phyloP scores from a whole-genome alignment of 768 basidiomycete species.

The Lactifluus subvellereus region DNA sequence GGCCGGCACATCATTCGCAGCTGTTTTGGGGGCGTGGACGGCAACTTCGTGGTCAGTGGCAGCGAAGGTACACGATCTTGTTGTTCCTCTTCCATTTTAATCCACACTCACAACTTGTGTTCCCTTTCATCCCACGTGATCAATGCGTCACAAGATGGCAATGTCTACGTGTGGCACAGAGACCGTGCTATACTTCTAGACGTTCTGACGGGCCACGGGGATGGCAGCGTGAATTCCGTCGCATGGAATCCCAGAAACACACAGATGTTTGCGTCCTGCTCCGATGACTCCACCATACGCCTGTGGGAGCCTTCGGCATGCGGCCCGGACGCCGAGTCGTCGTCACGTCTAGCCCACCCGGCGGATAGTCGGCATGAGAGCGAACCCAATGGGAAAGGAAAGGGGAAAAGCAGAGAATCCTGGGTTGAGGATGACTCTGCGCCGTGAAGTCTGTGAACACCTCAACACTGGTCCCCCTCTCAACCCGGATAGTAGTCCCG shows the following conservation, averaged over 20 bases:
- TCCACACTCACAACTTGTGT: neutral
- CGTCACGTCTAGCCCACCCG: constrained; percentile 6
- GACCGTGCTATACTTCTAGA: constrained; percentile 81
- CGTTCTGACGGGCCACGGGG: constrained; percentile 80
- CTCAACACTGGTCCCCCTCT: neutral
- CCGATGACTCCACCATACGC: constrained; percentile 86
- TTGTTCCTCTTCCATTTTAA: constrained; percentile 6
- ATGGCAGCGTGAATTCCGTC: constrained; percentile 89
- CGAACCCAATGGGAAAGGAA: constrained; percentile 48
- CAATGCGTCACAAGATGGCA: constrained; percentile 56
- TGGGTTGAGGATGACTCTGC: constrained; percentile 32
- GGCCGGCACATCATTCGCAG: constrained; percentile 81
- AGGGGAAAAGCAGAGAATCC: constrained; percentile 53
- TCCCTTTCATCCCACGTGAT: constrained; percentile 3
- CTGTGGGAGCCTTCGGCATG: constrained; percentile 68
- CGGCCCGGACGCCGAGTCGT: constrained; percentile 20
- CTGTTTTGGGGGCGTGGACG: constrained; percentile 88
- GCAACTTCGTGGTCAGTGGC: constrained; percentile 86
- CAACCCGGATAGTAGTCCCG: constrained; percentile 15
- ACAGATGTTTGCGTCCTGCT: constrained; percentile 94
- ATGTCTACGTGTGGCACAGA: constrained; percentile 94
- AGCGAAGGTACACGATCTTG: constrained; percentile 71
- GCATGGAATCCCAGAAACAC: constrained; percentile 91
- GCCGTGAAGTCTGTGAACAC: constrained; percentile 18
- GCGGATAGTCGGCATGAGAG: constrained; percentile 14